phyloP scores from a whole-genome alignment of 2,329 filamentous ascomycete species.

The Neonectria ditissima region DNA sequence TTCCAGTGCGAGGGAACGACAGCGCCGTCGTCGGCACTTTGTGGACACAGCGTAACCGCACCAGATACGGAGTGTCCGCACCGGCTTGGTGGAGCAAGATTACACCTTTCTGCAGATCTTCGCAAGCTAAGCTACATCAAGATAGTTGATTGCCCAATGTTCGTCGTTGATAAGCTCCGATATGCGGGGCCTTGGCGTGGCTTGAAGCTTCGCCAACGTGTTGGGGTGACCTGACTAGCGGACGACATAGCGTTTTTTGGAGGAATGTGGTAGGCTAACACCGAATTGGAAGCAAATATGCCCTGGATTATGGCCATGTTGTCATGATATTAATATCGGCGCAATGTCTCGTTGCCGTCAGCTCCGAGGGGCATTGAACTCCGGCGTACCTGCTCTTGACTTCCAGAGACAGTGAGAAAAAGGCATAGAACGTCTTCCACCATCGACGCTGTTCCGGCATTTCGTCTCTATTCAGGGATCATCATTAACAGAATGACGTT shows the following conservation, averaged over 20 bases:
- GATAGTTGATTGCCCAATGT: constrained; percentile 21
- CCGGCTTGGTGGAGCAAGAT: not conserved
- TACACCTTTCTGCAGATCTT: not conserved
- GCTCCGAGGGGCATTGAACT: no score
- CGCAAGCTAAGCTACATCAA: constrained; percentile 12
- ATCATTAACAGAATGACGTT: not conserved
- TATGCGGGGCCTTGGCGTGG: constrained; percentile 2
- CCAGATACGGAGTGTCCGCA: not conserved
- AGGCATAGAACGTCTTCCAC: not conserved
- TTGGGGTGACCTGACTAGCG: not conserved
- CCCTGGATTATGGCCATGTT: not conserved
- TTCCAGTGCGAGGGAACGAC: no score
- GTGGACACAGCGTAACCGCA: constrained; percentile 3
- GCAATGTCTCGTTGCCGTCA: no score
- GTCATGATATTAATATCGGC: not conserved
- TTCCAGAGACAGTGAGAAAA: no score
- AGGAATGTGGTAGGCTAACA: not conserved
- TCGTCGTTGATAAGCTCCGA: constrained; percentile 2
- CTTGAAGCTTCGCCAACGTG: not conserved
- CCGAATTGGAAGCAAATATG: not conserved
- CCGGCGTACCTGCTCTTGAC: no score
- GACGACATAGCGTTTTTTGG: not conserved
- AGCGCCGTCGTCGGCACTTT: not conserved
- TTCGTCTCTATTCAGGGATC: not conserved
- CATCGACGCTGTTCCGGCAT: not conserved